Percentiles rank a stretch among this genome's conserved stretches.
These are phyloP conservation scores for Schoenoplectus tabernaemontani DNA, from an alignment of 202 grass and related monocot genomes.

Conservation along the genomic window DNA sequence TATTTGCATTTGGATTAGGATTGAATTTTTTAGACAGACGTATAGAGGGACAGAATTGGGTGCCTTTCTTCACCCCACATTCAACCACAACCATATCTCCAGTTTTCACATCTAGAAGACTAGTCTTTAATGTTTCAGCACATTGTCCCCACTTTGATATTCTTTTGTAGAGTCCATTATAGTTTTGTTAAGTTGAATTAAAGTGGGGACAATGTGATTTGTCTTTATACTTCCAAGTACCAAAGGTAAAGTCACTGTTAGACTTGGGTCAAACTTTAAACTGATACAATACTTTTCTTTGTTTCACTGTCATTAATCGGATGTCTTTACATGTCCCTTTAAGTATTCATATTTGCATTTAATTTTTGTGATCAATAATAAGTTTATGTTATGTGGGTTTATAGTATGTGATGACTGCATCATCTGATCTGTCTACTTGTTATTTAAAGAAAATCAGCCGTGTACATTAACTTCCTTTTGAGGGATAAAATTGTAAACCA, in stretches of 20 bases:
- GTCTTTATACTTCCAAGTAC: neutral
- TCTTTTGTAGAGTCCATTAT: constrained; percentile 19
- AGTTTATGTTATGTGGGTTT: neutral
- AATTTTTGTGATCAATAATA: neutral
- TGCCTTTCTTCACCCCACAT: constrained; percentile 22
- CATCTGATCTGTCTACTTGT: too few species aligned
- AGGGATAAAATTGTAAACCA: neutral
- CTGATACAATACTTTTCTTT: neutral
- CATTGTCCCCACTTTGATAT: neutral
- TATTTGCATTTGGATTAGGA: constrained; percentile 33
- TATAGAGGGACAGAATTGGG: neutral
- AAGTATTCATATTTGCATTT: neutral
- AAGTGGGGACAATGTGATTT: neutral
- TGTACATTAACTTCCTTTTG: too few species aligned
- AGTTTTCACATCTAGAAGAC: neutral
- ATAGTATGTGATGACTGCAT: neutral
- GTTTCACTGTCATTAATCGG: neutral
- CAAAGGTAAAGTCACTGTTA: neutral
- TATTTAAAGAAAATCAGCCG: too few species aligned
- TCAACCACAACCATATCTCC: constrained; percentile 1
- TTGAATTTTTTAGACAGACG: constrained; percentile 5
- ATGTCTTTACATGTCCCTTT: neutral
- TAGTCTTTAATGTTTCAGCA: neutral
- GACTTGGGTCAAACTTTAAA: neutral
- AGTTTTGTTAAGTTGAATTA: neutral